phyloP scores from a whole-genome alignment of 768 basidiomycete species.

The Saitozyma podzolica region DNA sequence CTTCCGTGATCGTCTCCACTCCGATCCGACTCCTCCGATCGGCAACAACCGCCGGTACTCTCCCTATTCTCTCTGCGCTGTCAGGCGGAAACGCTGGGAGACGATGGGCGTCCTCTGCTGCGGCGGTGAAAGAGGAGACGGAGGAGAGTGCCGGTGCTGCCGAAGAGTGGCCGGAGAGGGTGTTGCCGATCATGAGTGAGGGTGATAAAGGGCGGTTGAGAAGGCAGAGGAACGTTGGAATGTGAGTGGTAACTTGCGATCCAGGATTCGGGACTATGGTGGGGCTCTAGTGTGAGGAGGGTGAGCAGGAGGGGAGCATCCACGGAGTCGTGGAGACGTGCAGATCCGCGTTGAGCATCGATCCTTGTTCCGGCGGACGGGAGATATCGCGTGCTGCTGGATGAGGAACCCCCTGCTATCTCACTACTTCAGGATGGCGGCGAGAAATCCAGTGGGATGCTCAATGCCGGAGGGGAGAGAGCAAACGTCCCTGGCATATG shows the following conservation, averaged over 20 bases:
- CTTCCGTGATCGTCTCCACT: neutral
- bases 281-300: no score
- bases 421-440: no score
- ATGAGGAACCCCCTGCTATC: no score
- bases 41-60: neutral
- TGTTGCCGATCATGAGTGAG: slow-evolving; percentile 57
- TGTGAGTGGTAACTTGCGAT: slow-evolving; percentile 51
- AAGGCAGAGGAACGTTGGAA: slow-evolving; percentile 90
- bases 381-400: no score
- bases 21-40: slow-evolving; percentile 2
- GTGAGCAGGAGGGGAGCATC: no score
- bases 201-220: slow-evolving; percentile 66
- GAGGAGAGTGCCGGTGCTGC: slow-evolving; percentile 14
- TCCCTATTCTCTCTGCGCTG: no score
- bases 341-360: neutral
- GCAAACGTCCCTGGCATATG: neutral
- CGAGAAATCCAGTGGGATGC: no score
- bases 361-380: neutral
- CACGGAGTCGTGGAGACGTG: neutral
- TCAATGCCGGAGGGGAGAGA: no score
- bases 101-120: slow-evolving; percentile 23
- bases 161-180: slow-evolving; percentile 48
- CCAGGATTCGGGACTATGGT: no score
- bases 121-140: slow-evolving; percentile 27
- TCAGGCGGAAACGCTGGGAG: neutral